Percentiles rank a stretch among this genome's conserved stretches.
phyloP scores from a whole-genome alignment of 306 rosid species.

The Cicer cuneatum region DNA sequence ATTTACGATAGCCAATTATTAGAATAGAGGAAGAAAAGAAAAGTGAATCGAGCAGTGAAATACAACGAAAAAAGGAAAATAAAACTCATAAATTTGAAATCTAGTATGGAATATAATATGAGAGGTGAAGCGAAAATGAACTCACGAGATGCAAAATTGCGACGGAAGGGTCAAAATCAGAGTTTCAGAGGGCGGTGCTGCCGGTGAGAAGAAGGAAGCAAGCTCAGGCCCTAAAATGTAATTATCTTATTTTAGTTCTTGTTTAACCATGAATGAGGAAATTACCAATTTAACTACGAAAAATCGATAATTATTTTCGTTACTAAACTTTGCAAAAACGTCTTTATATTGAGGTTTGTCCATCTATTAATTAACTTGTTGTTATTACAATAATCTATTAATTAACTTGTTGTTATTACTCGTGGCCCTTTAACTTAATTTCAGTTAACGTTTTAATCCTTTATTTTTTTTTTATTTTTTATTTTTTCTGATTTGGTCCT shows the following conservation, averaged over 20 bases:
- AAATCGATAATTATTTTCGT: no score
- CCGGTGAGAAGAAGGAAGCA: not conserved
- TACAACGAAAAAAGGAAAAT: not conserved
- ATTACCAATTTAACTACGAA: no score
- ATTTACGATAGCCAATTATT: not conserved
- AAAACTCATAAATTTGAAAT: not conserved
- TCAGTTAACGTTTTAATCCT: no score
- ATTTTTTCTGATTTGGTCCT: no score
- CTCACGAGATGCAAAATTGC: slow-evolving; percentile 17
- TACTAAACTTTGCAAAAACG: no score
- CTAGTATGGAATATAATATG: not conserved
- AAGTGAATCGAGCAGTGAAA: not conserved
- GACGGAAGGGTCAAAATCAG: slow-evolving; percentile 20
- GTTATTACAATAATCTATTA: no score
- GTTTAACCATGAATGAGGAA: no score
- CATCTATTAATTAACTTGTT: no score
- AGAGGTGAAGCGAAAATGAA: not conserved
- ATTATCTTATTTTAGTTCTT: not conserved
- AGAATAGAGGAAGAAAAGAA: not conserved
- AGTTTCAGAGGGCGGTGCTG: not conserved
- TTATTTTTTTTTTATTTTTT: no score
- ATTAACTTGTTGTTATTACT: no score
- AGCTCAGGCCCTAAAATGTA: not conserved
- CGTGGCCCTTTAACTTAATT: no score
- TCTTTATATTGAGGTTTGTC: no score